phyloP scores from a whole-genome alignment of 2,329 filamentous ascomycete species.

The Xylariales sp. region DNA sequence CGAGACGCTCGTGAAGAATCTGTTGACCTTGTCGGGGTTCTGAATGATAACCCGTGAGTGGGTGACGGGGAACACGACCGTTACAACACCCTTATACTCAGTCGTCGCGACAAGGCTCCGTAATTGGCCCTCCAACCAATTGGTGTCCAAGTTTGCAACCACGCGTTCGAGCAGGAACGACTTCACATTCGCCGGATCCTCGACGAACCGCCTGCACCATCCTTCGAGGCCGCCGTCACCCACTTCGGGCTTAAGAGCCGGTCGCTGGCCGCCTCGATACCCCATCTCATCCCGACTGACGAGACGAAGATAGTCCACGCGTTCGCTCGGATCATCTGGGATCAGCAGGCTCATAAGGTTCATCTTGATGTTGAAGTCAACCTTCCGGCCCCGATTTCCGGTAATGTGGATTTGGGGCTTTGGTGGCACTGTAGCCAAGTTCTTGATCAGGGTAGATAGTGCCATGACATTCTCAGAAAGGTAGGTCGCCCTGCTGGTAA shows the following conservation, averaged over 20 bases:
- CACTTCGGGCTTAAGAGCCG: constrained; percentile 38
- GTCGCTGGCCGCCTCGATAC: constrained; percentile 41
- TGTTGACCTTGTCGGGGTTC: constrained; percentile 47
- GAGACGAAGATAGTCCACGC: constrained; percentile 51
- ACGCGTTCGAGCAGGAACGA: constrained; percentile 47
- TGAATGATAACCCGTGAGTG: constrained; percentile 46
- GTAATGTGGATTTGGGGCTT: constrained; percentile 49
- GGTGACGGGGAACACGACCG: constrained; percentile 44
- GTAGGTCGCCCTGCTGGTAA: constrained; percentile 43
- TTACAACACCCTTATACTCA: constrained; percentile 45
- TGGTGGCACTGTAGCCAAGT: constrained; percentile 47
- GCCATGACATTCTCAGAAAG: constrained; percentile 41
- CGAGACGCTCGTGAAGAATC: constrained; percentile 48
- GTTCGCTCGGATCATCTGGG: constrained; percentile 36
- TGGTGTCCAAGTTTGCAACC: constrained; percentile 50
- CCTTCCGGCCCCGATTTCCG: constrained; percentile 37
- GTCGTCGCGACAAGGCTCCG: constrained; percentile 45
- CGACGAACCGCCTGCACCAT: constrained; percentile 44
- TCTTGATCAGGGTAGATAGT: constrained; percentile 41
- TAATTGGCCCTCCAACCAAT: constrained; percentile 50
- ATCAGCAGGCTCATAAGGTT: constrained; percentile 52
- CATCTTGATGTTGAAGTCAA: constrained; percentile 50
- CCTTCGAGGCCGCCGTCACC: constrained; percentile 40
- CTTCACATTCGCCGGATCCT: constrained; percentile 40
- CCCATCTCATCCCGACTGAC: constrained; percentile 45